These are phyloP conservation scores for Aspergillus sp. DNA, from an alignment of 2,329 filamentous ascomycete species.

Conservation along the genomic window DNA sequence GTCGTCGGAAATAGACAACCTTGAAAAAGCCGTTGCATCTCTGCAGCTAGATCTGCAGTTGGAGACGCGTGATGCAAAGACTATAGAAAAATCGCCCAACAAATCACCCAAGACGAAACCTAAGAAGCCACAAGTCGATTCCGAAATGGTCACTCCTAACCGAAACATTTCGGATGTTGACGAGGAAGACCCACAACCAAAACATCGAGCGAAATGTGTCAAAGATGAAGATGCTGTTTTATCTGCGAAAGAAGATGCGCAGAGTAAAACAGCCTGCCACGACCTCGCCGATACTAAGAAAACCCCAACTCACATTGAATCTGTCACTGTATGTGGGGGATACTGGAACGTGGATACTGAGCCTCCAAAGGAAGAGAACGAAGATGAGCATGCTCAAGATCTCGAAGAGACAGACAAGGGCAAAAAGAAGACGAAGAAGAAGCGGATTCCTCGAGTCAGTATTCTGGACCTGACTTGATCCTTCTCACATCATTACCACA, in stretches of 20 bases:
- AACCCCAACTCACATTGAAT: conserved; percentile 11
- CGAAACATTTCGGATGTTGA: not conserved
- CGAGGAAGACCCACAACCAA: not conserved
- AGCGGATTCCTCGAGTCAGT: conserved; percentile 34
- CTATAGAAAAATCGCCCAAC: conserved; percentile 4
- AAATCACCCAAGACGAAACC: conserved; percentile 3
- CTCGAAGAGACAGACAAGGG: not conserved
- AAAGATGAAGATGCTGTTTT: not conserved
- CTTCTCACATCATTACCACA: not conserved
- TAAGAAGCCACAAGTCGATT: not conserved
- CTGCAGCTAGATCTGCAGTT: conserved; percentile 22
- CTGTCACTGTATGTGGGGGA: conserved; percentile 12
- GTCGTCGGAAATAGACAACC: conserved; percentile 9
- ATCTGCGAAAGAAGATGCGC: not conserved
- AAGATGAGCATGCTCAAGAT: not conserved
- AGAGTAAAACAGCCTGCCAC: not conserved
- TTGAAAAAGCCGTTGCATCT: conserved; percentile 22
- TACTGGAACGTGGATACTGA: conserved; percentile 12
- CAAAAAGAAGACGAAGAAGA: conserved; percentile 22
- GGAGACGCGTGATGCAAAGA: conserved; percentile 2
- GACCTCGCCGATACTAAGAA: not conserved
- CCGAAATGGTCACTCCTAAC: not conserved
- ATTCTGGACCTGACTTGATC: conserved; percentile 30
- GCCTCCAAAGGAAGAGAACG: conserved; percentile 5
- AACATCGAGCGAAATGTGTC: not conserved